Base-by-base conservation (phyloP, 106 monocot genomes). In the Dendrobium nobile region DNA sequence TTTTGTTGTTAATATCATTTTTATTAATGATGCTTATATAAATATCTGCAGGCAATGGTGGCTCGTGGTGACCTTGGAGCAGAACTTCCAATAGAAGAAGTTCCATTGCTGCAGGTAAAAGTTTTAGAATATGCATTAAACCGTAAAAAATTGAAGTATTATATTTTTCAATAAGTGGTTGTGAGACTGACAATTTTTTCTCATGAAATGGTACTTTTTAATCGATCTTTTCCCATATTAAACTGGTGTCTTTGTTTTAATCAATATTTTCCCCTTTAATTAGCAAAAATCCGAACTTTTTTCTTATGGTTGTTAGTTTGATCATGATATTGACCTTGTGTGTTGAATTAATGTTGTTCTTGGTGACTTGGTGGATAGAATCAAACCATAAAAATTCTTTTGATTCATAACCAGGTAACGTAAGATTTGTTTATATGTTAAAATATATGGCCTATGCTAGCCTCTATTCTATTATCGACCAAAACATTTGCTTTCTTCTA, bases 21-120 rank as follows among this genome's bases (percentile, higher is more conserved):
- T 75, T 13, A n/a, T 79, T 10, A 13, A 48, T 4, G 45, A 47
- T 47, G 45, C 45, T 9, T 48, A 48, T 48, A 0, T 48, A 48
- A 48, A 48, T 48, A 48, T 48, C 13, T 51, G 51, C 51, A 98
- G 98, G 98, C 98, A 78, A 98, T 95, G 95, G 95, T 95, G 41
- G 95, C 97, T 80, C 94, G 97, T 85, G 97, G 97, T 55, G 97
- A 98, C 77, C 94, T 98, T 88, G 97, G 97, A 76, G 97, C 97
- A 59, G 97, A 98, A 83, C 97, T 98, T 81, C 94, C 97, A 72
- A 98, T 98, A 80, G 98, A 98, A 61, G 98, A 98, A 61, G 98
- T 98, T 86, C 98, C 98, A 74, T 77, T 98, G 68, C 78, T 98
- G 72, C 98, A 98, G 92, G 98, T 95, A 75, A 75, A 43, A 18